These are phyloP conservation scores for Deakozyma indianensis DNA, from an alignment of 805 yeast species.

Conservation along the genomic window DNA sequence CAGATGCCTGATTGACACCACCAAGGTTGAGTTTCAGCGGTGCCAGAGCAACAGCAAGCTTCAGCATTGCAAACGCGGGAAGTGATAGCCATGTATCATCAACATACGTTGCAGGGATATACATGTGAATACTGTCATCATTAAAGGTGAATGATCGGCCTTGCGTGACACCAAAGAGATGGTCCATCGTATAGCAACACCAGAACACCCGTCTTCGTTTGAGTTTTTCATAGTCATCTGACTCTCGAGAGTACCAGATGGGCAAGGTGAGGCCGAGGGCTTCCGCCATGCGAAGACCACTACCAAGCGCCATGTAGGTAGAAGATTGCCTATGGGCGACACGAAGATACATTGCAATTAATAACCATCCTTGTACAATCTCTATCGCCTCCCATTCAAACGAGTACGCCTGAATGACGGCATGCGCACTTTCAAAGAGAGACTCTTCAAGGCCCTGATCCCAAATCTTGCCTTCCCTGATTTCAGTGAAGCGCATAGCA, in stretches of 20 bases:
- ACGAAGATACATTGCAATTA: constrained; percentile 30
- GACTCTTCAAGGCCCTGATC: constrained; percentile 25
- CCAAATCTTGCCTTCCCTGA: constrained; percentile 12
- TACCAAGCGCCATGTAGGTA: constrained; percentile 27
- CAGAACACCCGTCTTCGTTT: constrained; percentile 42
- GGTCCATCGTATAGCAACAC: constrained; percentile 39
- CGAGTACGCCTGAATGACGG: constrained; percentile 25
- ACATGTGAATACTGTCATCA: constrained; percentile 25
- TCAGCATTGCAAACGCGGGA: constrained; percentile 13
- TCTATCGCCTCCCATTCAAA: constrained; percentile 41
- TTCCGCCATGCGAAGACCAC: constrained; percentile 28
- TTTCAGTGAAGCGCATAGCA: constrained; percentile 37
- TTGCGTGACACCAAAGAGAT: constrained; percentile 36
- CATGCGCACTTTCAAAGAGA: constrained; percentile 28
- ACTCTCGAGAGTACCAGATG: constrained; percentile 3
- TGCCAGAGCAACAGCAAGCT: constrained; percentile 6
- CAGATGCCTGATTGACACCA: constrained; percentile 4
- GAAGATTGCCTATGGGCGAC: constrained; percentile 31
- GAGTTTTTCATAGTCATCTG: constrained; percentile 22
- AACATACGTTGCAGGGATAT: constrained; percentile 9
- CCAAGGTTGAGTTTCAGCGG: constrained; percentile 8
- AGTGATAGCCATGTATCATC: constrained; percentile 36
- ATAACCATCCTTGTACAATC: constrained; percentile 36
- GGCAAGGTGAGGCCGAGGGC: constrained; percentile 31
- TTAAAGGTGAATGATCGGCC: constrained; percentile 30